Base-by-base conservation (phyloP, 2,329 filamentous ascomycete species). In the Beauveria sp. region DNA sequence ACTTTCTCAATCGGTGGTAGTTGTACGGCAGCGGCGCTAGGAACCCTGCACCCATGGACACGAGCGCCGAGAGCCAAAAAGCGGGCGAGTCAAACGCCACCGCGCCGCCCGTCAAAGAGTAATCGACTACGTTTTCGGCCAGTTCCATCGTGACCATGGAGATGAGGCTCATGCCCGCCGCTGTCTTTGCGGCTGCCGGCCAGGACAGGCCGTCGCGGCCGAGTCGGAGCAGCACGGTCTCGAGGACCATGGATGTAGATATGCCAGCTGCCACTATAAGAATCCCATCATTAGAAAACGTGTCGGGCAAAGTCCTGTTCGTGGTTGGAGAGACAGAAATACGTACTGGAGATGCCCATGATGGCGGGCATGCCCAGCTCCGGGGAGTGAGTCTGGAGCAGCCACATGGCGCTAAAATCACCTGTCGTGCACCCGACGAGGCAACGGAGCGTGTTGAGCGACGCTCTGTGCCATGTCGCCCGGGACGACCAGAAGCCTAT, bases 91-190 rank as follows among this genome's bases (percentile, higher is more conserved):
- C 72, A 12, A 84, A 68, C 0, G 74, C 70, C 1, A 84, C 77
- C 1, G 75, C 67, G 0, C 82, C 83, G 0, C 81, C 80, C 0
- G 82, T 85, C 0, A 85, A 70, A 62, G 80, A 76, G 62, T 80
- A 84, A 63, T 85, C 83, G 3, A 85, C 81, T 0, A 72, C 63
- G 64, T 85, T 85, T 65, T 84, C 78, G 0, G 78, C 81, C 3
- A 74, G 64, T 67, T 85, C 82, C 82, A 85, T 85, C 0, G 82
- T 80, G 2, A 83, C 10, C 83, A 85, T 85, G 0, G 82, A 84
- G 10, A 84, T 78, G 53, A 83, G 70, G 62, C 82, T 84, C 83
- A 85, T 85, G 1, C 83, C 83, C 24, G 79, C 77, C 0, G 83
- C 83, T 0, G 82, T 84, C 50, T 74, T 79, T 3, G 73, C 75